Evolutionary conservation across 2,329 filamentous ascomycete species (phyloP).

Genomic region (Bipolaris sorokiniana): DNA sequence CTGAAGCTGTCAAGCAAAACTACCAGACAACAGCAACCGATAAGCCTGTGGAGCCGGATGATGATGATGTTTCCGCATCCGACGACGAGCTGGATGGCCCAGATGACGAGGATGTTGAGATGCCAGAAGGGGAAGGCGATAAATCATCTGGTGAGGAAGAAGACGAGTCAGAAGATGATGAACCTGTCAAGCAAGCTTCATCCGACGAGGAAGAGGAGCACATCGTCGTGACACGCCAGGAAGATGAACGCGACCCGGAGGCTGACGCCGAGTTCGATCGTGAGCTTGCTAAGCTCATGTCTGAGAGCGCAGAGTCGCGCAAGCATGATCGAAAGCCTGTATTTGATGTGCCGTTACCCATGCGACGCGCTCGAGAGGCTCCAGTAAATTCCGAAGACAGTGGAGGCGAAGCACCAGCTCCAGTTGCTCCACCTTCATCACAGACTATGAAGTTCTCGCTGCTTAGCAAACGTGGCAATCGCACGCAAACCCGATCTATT

Average conservation of each 20-base stretch:
- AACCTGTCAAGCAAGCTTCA: slow-evolving; percentile 57
- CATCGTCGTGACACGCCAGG: slow-evolving; percentile 88
- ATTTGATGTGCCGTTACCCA: slow-evolving; percentile 97
- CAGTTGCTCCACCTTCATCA: slow-evolving; percentile 42
- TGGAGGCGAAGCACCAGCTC: slow-evolving; percentile 49
- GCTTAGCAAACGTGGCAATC: slow-evolving; percentile 93
- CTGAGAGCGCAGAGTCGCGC: slow-evolving; percentile 91
- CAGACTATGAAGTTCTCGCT: slow-evolving; percentile 95
- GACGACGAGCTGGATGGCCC: slow-evolving; percentile 71
- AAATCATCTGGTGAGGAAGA: slow-evolving; percentile 59
- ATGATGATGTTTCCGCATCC: slow-evolving; percentile 72
- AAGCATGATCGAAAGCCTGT: slow-evolving; percentile 94
- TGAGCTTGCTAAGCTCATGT: slow-evolving; percentile 98
- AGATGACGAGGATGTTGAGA: slow-evolving; percentile 51
- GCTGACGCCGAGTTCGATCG: slow-evolving; percentile 97
- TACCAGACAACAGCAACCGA: slow-evolving; percentile 80
- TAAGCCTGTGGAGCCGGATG: slow-evolving; percentile 72
- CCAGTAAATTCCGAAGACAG: slow-evolving; percentile 50
- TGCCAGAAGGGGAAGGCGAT: slow-evolving; percentile 62
- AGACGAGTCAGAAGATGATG: slow-evolving; percentile 58
- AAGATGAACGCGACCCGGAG: slow-evolving; percentile 89
- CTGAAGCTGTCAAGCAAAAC: slow-evolving; percentile 86
- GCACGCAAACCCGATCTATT: slow-evolving; percentile 92
- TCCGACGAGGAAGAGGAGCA: slow-evolving; percentile 81
- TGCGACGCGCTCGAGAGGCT: slow-evolving; percentile 72